Conservation (phyloP, 306 rosid species). For the Vigna reflexopilosa region DNA sequence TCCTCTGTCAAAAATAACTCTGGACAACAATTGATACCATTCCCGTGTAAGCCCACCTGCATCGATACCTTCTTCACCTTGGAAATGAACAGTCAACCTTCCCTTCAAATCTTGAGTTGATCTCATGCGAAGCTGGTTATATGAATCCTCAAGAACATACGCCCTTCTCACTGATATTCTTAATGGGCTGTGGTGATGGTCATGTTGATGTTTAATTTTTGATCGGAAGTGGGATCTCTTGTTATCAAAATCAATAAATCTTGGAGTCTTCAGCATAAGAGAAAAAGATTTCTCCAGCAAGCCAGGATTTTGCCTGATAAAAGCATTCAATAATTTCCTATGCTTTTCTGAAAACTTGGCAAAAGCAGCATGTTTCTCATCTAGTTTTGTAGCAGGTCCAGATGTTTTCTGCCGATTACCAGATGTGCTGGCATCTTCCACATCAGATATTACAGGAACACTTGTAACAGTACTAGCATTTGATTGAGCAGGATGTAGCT, state of each 20-base stretch:
- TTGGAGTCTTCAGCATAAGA: slow-evolving; percentile 89
- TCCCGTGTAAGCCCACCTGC: slow-evolving; percentile 99
- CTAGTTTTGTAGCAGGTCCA: slow-evolving; percentile 63
- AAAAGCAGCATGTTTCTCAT: slow-evolving; percentile 81
- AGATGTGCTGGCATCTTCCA: slow-evolving; percentile 74
- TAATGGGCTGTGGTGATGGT: slow-evolving; percentile 90
- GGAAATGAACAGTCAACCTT: slow-evolving; percentile 94
- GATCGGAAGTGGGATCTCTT: slow-evolving; percentile 96
- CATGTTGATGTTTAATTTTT: slow-evolving; percentile 94
- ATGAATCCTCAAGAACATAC: slow-evolving; percentile 93
- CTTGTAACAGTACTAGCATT: slow-evolving; percentile 70
- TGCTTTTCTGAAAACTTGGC: slow-evolving; percentile 96
- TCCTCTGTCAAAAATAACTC: slow-evolving; percentile 97
- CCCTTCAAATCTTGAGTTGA: slow-evolving; percentile 87
- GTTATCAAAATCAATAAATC: slow-evolving; percentile 92
- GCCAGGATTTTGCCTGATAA: slow-evolving; percentile 94
- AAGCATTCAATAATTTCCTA: slow-evolving; percentile 89
- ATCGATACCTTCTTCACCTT: slow-evolving; percentile 99
- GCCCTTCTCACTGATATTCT: slow-evolving; percentile 97
- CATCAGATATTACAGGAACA: slow-evolving; percentile 70
- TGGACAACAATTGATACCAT: slow-evolving; percentile 92
- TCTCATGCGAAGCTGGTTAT: slow-evolving; percentile 96
- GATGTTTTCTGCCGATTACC: slow-evolving; percentile 64
- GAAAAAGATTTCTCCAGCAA: slow-evolving; percentile 94
- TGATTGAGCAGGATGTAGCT: slow-evolving; percentile 80